Evolutionary conservation across 116 monocot genomes (phyloP).

Genomic region (Trichopus zeylanicus): DNA sequence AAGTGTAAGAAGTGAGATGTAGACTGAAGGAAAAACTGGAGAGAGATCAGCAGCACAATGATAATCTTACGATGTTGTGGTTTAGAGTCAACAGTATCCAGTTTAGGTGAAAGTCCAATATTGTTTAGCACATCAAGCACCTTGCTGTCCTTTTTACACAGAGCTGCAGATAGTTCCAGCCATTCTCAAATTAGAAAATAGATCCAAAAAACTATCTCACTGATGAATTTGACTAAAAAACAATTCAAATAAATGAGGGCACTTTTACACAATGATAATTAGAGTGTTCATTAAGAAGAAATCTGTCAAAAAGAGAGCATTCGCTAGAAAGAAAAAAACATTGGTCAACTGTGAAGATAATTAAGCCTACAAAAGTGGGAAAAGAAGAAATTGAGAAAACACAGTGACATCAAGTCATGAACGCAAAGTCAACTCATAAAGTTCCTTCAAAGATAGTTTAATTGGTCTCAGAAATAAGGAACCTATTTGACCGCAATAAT

Average conservation of each 20-base stretch:
- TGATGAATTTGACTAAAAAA: neutral
- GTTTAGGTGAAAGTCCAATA: constrained; percentile 42
- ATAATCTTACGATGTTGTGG: constrained; percentile 69
- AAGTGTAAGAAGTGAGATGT: too few relatives aligned
- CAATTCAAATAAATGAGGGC: neutral
- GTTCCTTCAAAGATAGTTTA: too few relatives aligned
- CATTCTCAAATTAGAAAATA: neutral
- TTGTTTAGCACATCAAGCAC: constrained; percentile 61
- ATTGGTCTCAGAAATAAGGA: too few relatives aligned
- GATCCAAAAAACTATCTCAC: neutral
- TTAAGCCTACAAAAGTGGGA: too few relatives aligned
- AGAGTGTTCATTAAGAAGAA: neutral
- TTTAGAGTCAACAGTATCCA: too few relatives aligned
- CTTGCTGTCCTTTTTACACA: constrained; percentile 72
- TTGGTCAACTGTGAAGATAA: too few relatives aligned
- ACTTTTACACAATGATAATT: neutral
- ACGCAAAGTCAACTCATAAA: too few relatives aligned
- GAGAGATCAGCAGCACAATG: neutral
- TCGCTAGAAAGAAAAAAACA: neutral
- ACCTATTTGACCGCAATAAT: too few relatives aligned
- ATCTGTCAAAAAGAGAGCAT: neutral
- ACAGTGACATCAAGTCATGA: too few relatives aligned
- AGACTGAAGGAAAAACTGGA: neutral
- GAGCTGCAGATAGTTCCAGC: constrained; percentile 32
- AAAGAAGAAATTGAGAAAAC: too few relatives aligned